Conservation (phyloP, 768 basidiomycete genomes). For the Psilocybe tampanensis region DNA sequence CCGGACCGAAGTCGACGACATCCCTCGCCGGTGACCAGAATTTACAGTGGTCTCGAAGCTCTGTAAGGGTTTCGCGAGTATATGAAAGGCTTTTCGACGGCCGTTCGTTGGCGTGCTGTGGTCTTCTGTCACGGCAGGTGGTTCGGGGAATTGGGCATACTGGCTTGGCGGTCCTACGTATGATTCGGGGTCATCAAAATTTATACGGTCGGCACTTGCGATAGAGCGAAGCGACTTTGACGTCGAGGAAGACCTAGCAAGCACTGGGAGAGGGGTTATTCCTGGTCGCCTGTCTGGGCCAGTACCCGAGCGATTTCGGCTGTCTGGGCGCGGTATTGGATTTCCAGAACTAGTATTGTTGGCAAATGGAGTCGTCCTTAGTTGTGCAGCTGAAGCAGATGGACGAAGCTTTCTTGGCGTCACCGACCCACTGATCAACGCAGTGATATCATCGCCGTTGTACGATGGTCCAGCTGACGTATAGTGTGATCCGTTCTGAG, state of each 20-base stretch:
- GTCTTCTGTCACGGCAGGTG: constrained; percentile 50
- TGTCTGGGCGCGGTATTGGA: constrained; percentile 41
- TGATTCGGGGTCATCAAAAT: constrained; percentile 48
- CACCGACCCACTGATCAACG: constrained; percentile 50
- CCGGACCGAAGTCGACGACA: constrained; percentile 54
- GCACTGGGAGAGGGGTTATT: constrained; percentile 44
- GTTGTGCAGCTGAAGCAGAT: constrained; percentile 77
- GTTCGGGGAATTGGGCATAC: constrained; percentile 74
- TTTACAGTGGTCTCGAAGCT: constrained; percentile 35
- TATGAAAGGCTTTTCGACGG: constrained; percentile 69
- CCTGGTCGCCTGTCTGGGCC: constrained; percentile 55
- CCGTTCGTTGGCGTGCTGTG: constrained; percentile 50
- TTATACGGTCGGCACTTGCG: constrained; percentile 36
- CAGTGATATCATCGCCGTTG: constrained; percentile 56
- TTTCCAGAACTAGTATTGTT: constrained; percentile 30
- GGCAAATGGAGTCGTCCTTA: constrained; percentile 53
- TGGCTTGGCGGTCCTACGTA: constrained; percentile 70
- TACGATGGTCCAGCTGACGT: constrained; percentile 54
- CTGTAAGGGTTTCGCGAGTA: constrained; percentile 60
- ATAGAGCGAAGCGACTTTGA: constrained; percentile 50
- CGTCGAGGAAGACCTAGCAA: constrained; percentile 58
- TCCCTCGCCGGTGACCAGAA: constrained; percentile 51
- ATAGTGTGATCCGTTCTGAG: constrained; percentile 55
- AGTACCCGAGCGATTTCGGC: constrained; percentile 68
- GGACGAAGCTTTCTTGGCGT: constrained; percentile 69